Percentiles rank a stretch among this genome's conserved stretches.
phyloP scores from a whole-genome alignment of 1,284 basidiomycete genomes.

The Erythrobasidium hasegawianum region DNA sequence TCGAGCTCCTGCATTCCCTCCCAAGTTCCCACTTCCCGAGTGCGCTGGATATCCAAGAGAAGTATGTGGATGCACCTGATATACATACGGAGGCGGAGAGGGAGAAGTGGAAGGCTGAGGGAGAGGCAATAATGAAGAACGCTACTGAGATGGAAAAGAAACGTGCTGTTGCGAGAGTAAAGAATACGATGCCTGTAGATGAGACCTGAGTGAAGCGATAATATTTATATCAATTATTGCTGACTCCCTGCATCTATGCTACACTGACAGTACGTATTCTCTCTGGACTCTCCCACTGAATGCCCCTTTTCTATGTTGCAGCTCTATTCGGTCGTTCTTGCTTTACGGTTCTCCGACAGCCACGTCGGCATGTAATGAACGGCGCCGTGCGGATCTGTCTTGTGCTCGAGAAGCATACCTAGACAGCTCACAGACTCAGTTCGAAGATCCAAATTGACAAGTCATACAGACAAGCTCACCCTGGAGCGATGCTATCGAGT shows the following conservation, averaged over 20 bases:
- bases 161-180: constrained; percentile 9
- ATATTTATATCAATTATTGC: too few relatives aligned
- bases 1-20: constrained; percentile 22
- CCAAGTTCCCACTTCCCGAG: constrained; percentile 16
- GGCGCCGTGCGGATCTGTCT: constrained; percentile 60
- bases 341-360: constrained; percentile 55
- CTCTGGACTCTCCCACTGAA: too few relatives aligned
- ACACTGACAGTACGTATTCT: too few relatives aligned
- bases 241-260: too few relatives aligned
- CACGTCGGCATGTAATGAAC: constrained; percentile 60
- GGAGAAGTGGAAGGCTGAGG: constrained; percentile 52
- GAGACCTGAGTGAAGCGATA: too few relatives aligned
- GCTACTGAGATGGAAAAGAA: constrained; percentile 32
- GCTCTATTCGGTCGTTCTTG: too few relatives aligned
- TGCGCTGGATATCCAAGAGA: constrained; percentile 69
- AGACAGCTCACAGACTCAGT: too few relatives aligned
- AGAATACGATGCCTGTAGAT: background rate
- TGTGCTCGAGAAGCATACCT: constrained; percentile 65
- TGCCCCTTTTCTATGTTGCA: too few relatives aligned
- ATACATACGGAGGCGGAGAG: constrained; percentile 74
- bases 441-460: too few relatives aligned
- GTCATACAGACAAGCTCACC: constrained; percentile 44
- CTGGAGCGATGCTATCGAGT: constrained; percentile 69
- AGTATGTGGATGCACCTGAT: constrained; percentile 75
- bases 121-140: constrained; percentile 42